phyloP scores from a whole-genome alignment of 2,329 filamentous ascomycete genomes.

The Lasiodiplodia hormozganensis region DNA sequence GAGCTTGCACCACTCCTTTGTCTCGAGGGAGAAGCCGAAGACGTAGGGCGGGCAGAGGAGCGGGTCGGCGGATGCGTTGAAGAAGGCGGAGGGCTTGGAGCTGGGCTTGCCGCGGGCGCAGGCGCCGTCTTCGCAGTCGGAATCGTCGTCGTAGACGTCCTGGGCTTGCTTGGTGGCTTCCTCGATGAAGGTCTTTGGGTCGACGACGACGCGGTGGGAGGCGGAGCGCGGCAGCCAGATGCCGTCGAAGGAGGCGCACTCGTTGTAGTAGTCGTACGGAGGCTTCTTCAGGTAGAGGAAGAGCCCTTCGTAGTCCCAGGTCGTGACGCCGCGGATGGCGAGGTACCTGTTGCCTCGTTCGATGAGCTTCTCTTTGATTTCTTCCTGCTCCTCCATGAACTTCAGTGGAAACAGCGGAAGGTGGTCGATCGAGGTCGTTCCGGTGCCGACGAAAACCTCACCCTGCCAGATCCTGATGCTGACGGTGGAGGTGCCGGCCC shows the following conservation, averaged over 20 bases:
- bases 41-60: conserved; percentile 41
- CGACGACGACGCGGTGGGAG: conserved; percentile 36
- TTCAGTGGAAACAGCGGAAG: conserved; percentile 28
- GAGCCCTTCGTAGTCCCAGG: conserved; percentile 35
- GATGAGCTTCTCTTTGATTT: conserved; percentile 29
- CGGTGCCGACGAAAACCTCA: conserved; percentile 31
- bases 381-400: conserved; percentile 25
- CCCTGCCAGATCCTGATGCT: conserved; percentile 31
- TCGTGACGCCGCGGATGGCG: conserved; percentile 29
- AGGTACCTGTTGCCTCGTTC: conserved; percentile 33
- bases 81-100: conserved; percentile 15
- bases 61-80: conserved; percentile 33
- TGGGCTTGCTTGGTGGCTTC: conserved; percentile 27
- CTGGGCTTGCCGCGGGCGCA: conserved; percentile 26
- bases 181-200: conserved; percentile 38
- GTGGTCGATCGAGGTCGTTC: conserved; percentile 23
- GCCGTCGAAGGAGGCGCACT: conserved; percentile 29
- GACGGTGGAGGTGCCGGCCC: conserved; percentile 33
- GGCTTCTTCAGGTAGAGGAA: conserved; percentile 34
- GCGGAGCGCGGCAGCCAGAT: conserved; percentile 33
- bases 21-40: conserved; percentile 33
- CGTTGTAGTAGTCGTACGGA: conserved; percentile 33
- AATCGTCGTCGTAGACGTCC: neutral
- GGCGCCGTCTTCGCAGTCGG: neutral
- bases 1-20: conserved; percentile 33